Evolutionary conservation across 139 green algal species (phyloP), one percentile per base, ranked within the genome.

Genomic region (Picochlorum sp.): DNA sequence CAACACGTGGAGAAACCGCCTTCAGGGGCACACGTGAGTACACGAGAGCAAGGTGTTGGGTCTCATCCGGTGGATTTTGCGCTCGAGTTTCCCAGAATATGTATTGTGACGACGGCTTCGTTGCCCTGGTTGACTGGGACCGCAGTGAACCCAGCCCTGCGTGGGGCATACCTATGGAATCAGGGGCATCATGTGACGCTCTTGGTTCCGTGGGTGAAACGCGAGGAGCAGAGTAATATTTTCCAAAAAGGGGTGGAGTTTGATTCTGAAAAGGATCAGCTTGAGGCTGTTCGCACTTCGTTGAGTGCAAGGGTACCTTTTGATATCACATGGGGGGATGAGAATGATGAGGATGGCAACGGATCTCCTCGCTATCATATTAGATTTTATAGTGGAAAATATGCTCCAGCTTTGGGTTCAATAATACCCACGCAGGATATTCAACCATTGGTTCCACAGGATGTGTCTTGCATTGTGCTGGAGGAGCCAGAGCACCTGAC

Each of bases 51-150:
- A 14, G 58, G 8, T 21, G 20, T 65, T 4, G 58, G 57, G 11
- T 66, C 60, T 59, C 60, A 66, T 26, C 60, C 60, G n/a, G 13
- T 66, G 18, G 60, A 66, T 23, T 66, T 66, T 20, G 24, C 20
- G 4, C 31, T 20, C 14, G 15, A 56, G 13, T 66, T 56, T 7
- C 37, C 34, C 10, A 15, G 23, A 20, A 44, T 70, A 24, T 15
- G 16, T 34, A 50, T 89, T 41, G 77, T 89, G 30, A 89, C 82
- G 18, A 89, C 82, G 18, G 82, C 82, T 15, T 57, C 69, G 41
- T 73, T 88, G 52, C 82, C 82, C 11, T 89, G 82, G 82, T 80
- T 89, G 75, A 89, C 82, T 52, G 82, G 82, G n/a, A 89, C 82
- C 4, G 73, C 78, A 5, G 78, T 89, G 2, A 89, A 89, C 67